Base-by-base conservation (phyloP, 1,139 yeast species). In the Zygosaccharomyces pseudobailii region DNA sequence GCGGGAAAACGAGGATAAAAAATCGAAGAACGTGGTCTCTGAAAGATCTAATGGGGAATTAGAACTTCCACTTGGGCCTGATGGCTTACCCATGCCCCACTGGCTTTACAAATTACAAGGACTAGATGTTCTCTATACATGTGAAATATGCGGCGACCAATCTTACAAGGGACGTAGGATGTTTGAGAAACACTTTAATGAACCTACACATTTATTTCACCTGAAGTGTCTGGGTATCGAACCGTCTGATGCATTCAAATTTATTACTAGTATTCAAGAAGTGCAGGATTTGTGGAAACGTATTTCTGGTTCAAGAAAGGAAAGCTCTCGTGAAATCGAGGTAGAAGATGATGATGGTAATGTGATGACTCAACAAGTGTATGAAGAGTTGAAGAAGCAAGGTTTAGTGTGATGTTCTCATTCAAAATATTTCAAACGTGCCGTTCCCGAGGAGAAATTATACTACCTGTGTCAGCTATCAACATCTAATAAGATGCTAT, bases 71-170 rank as follows among this genome's bases (percentile, higher is more conserved):
- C 54, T 87, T 1, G 97, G 96, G 0, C 77, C 87, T 31, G 96
- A 90, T 66, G 97, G 97, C 0, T 77, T 77, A 36, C 97, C 97
- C 0, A 88, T 92, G 34, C 98, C 98, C 1, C 80, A 75, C 50
- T 92, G 99, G 99, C 71, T 92, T 25, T 90, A 82, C 74, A 92
- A 90, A 63, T 71, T 89, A 31, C 92, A 88, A 59, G 98, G 98
- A 0, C 71, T 90, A 9, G 88, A 87, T 49, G 78, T 79, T 45
- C 79, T 77, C 43, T 87, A 80, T 57, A 63, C 70, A 1, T 92
- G 99, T 67, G 97, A 94, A 64, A 78, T 92, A 4, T 92, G 99
- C 63, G 95, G 96, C 2, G 83, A 87, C 59, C 67, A 71, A 36
- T 71, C 72, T 6, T 92, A 85, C 68, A 79, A 79, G 59, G 98